phyloP scores from a whole-genome alignment of 1,139 yeast species.

The Saccharomyces hybrid region DNA sequence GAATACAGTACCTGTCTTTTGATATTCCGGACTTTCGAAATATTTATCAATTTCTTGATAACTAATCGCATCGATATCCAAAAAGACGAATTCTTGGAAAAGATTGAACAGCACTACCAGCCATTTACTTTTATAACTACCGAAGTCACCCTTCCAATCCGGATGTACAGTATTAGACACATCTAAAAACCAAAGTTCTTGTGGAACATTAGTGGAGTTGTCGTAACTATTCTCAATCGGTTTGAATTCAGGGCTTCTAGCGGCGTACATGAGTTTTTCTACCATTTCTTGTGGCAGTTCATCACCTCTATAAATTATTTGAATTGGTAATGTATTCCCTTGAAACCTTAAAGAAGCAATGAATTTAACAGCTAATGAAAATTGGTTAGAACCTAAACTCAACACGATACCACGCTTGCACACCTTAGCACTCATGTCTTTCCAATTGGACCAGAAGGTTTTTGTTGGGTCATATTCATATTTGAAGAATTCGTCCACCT shows the following conservation, averaged over 20 bases:
- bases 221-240: slow-evolving; percentile 11
- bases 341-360: slow-evolving; percentile 39
- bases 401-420: slow-evolving; percentile 15
- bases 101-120: slow-evolving; percentile 42
- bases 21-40: slow-evolving; percentile 35
- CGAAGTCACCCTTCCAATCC: slow-evolving; percentile 33
- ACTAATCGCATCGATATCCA: slow-evolving; percentile 46
- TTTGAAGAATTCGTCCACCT: not conserved
- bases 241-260: slow-evolving; percentile 18
- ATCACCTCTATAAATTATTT: slow-evolving; percentile 36
- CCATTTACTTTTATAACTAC: slow-evolving; percentile 42
- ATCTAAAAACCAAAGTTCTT: slow-evolving; percentile 44
- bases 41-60: slow-evolving; percentile 35
- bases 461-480: slow-evolving; percentile 9
- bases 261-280: slow-evolving; percentile 25
- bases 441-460: slow-evolving; percentile 16
- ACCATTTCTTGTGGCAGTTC: slow-evolving; percentile 21
- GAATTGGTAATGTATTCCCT: slow-evolving; percentile 40
- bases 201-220: slow-evolving; percentile 23
- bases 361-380: slow-evolving; percentile 17
- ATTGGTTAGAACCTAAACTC: slow-evolving; percentile 10
- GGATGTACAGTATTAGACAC: slow-evolving; percentile 33
- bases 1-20: slow-evolving; percentile 38
- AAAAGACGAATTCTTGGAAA: slow-evolving; percentile 42
- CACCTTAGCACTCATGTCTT: slow-evolving; percentile 8